Base-by-base conservation (phyloP, 2,329 filamentous ascomycete genomes). In the Fusarium algeriense region DNA sequence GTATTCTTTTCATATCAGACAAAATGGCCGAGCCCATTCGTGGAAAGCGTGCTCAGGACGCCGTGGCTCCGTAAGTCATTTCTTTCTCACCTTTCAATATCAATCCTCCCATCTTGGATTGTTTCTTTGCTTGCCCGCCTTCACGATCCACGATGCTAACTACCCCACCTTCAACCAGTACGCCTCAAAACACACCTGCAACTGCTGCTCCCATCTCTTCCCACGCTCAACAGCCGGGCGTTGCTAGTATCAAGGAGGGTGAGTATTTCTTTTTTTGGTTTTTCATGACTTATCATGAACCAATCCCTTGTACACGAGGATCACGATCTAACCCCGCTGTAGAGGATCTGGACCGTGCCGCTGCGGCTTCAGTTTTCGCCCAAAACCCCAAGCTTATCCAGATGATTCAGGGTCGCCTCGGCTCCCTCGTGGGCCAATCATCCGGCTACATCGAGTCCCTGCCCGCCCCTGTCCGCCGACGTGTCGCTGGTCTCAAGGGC, bases 401-500 rank as follows among this genome's bases (percentile, higher is more conserved):
- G 75, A 96, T 99, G 93, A 98, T 99, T 83, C 94, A 99, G 86
- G 95, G 94, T 78, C 96, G 96, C 83, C 92, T 99, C 76, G 93
- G 94, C 73, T 92, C 92, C 74, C 92, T 99, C 67, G 93, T 99
- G 78, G 96, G 96, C 78, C 92, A 93, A 75, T 97, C 97, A 56
- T 99, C 96, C 61, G 96, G 96, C 78, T 99, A 99, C 84, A 94
- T 99, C 82, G 96, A 99, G 88, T 97, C 93, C 28, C 92, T 99
- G 20, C 96, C 96, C 66, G 87, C 91, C 63, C 90, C 92, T 67
- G 95, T 99, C 78, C 94, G 95, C 82, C 93, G 93, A 81, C 95
- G 96, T 80, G 95, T 99, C 73, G 91, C 95, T 69, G 97, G 96
- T 75, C 88, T 99, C 70, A 98, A 98, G 87, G 97, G 95, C 76